These are phyloP conservation scores for Trifolium repens DNA, from an alignment of 306 rosid species.

Conservation along the genomic window DNA sequence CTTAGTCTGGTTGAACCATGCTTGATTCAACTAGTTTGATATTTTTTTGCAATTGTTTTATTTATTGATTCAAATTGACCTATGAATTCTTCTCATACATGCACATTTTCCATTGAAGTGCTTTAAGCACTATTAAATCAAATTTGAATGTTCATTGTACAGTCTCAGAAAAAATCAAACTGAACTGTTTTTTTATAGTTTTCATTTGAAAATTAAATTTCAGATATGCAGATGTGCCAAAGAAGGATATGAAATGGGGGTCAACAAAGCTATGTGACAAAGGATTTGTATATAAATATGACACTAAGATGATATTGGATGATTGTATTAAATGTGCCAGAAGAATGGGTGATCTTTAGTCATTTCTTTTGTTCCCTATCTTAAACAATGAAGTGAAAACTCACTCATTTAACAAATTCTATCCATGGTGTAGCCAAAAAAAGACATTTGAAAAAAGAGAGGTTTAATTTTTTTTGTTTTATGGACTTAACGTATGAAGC, in stretches of 20 bases:
- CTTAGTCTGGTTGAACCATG: background rate
- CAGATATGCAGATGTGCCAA: conserved; percentile 48
- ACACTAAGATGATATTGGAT: conserved; percentile 1
- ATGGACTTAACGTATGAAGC: background rate
- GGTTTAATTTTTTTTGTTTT: too few relatives aligned
- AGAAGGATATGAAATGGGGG: conserved; percentile 46
- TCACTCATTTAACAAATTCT: too few relatives aligned
- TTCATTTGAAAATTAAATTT: conserved; percentile 18
- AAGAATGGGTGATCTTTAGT: background rate
- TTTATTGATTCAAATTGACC: background rate
- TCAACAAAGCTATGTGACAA: conserved; percentile 50
- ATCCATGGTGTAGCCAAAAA: too few relatives aligned
- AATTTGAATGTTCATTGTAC: background rate
- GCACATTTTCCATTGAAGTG: too few relatives aligned
- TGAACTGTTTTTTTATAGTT: conserved; percentile 3
- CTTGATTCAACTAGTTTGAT: background rate
- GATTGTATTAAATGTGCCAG: background rate
- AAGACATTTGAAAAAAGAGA: background rate
- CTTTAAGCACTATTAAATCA: background rate
- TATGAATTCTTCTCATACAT: background rate
- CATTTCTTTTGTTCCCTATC: too few relatives aligned
- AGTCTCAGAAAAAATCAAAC: background rate
- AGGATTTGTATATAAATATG: conserved; percentile 50
- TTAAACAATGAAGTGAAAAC: too few relatives aligned
- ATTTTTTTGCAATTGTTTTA: background rate